Base-by-base conservation (phyloP, 1,284 basidiomycete species). In the Pholiota adiposa region DNA sequence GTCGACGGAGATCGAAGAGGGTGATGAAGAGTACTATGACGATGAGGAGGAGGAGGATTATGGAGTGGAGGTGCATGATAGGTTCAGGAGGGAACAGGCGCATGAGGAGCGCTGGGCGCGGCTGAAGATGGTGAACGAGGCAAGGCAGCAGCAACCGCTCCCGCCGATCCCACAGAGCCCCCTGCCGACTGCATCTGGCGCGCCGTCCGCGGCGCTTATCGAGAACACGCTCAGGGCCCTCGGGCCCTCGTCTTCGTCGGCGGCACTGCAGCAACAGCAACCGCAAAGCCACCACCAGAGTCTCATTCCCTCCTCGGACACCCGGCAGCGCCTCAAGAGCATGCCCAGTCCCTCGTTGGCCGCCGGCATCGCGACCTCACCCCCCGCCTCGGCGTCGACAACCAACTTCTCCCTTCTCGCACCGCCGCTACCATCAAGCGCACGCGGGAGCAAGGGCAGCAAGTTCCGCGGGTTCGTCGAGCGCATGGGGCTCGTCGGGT, bases 391-490 rank as follows among this genome's bases (percentile, higher is more conserved):
- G 12, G 53, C 52, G 9, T 50, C 51, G 1, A 54, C 43, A 34
- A 36, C 52, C 23, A 41, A 50, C 52, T 59, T 40, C 21, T 31
- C 34, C 33, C 12, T 27, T 11, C 16, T 19, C 33, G 19, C 31
- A 16, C 36, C 36, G 36, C 14, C 16, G 5, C 36, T 38, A 12
- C 36, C 36, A 4, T 38, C 36, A 25, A 56, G 53, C 18, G 50
- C 59, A 18, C 53, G 51, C 21, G 25, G 46, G 19, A 43, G 50
- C 38, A 65, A 59, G 21, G 54, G 51, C 12, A 53, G 51, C 25
- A 53, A 59, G 7, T 63, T 65, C 54, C 56, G 60, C 48, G 64
- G 64, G 14, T 61, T 65, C 44, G 64, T 62, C 9, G 61, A 63
- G 52, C 60, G 64, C 7, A 63, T 65, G 53, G 61, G 61, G 11